Percentiles rank a stretch among this genome's conserved stretches.
Conservation (phyloP, 1,284 basidiomycete genomes). For the Moesziomyces parantarcticus region DNA sequence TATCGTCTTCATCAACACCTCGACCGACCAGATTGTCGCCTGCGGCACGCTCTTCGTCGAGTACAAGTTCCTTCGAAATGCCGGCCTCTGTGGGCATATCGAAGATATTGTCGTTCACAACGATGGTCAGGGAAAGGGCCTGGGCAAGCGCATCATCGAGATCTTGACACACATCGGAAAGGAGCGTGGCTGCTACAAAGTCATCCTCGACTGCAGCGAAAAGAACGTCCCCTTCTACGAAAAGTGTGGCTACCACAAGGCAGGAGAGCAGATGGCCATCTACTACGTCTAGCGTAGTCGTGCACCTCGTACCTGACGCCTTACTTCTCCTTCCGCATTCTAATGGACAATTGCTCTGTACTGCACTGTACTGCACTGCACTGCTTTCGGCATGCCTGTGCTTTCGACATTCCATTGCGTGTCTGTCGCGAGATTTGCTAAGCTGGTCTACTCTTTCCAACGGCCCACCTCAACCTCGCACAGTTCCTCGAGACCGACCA, state of each 20-base stretch:
- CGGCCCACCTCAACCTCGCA: slow-evolving; percentile 61
- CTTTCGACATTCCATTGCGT: no score
- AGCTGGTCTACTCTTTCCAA: slow-evolving; percentile 34
- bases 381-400: not conserved
- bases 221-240: slow-evolving; percentile 94
- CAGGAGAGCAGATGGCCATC: slow-evolving; percentile 65
- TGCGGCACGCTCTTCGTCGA: slow-evolving; percentile 87
- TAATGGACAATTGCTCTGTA: slow-evolving; percentile 17
- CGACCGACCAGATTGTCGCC: slow-evolving; percentile 82
- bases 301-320: not conserved
- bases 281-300: slow-evolving; percentile 28
- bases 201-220: slow-evolving; percentile 92
- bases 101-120: slow-evolving; percentile 96
- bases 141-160: slow-evolving; percentile 87
- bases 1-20: slow-evolving; percentile 82
- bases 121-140: slow-evolving; percentile 85
- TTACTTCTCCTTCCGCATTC: not conserved
- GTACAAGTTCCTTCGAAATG: slow-evolving; percentile 87
- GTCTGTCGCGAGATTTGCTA: not conserved
- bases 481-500: slow-evolving; percentile 51
- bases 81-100: slow-evolving; percentile 89
- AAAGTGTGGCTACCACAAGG: slow-evolving; percentile 79
- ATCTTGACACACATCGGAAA: slow-evolving; percentile 81
- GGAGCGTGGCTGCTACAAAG: slow-evolving; percentile 86
- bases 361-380: not conserved